Evolutionary conservation across 331 rosid species (phyloP).

Genomic region (Rhamnella rubrinervis): DNA sequence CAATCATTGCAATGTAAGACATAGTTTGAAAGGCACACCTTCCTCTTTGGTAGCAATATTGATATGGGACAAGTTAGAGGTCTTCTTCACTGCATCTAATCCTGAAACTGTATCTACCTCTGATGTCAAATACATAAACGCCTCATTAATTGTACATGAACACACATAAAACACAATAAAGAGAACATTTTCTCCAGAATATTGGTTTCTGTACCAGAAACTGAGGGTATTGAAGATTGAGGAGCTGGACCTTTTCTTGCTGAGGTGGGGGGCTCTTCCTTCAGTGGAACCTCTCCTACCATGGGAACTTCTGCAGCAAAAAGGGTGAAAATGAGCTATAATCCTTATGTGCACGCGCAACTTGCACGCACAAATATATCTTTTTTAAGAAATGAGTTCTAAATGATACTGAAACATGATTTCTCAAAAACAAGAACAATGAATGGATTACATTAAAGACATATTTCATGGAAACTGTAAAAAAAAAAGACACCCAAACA

Average conservation of each 20-base stretch:
- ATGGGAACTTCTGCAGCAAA: slow-evolving; percentile 53
- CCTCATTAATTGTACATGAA: background rate
- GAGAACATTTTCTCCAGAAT: slow-evolving; percentile 9
- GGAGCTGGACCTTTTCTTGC: slow-evolving; percentile 40
- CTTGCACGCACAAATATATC: too few relatives aligned
- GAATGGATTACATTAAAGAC: too few relatives aligned
- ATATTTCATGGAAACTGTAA: too few relatives aligned
- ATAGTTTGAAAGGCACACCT: slow-evolving; percentile 49
- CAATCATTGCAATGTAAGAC: slow-evolving; percentile 5
- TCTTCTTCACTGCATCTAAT: slow-evolving; percentile 53
- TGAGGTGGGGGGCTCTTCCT: slow-evolving; percentile 53
- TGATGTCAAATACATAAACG: slow-evolving; percentile 19
- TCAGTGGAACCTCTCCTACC: slow-evolving; percentile 49
- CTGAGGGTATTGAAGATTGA: slow-evolving; percentile 41
- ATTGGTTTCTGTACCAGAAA: slow-evolving; percentile 51
- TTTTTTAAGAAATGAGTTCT: too few relatives aligned
- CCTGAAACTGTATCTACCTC: slow-evolving; percentile 25
- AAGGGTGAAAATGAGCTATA: background rate
- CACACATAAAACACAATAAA: slow-evolving; percentile 1
- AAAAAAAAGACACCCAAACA: background rate
- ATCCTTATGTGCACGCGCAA: too few relatives aligned
- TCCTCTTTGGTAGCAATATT: slow-evolving; percentile 51
- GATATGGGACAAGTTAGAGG: slow-evolving; percentile 42
- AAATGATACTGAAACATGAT: too few relatives aligned
- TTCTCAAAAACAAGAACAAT: background rate